Base-by-base conservation (phyloP, 2,329 filamentous ascomycete genomes). In the Alternaria incomplexa region DNA sequence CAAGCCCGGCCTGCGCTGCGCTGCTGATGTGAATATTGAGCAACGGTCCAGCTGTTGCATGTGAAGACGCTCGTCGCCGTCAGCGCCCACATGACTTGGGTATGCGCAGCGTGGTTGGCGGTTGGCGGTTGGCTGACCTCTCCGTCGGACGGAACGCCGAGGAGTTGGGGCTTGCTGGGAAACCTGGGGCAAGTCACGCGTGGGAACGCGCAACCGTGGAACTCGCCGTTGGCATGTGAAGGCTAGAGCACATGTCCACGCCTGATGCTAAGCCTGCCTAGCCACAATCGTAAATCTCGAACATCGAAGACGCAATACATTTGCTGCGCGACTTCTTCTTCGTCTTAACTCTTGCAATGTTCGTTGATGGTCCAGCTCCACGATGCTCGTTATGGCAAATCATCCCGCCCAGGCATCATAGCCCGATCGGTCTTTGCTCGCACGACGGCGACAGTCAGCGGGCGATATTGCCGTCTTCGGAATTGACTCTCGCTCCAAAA, bases 341-440 rank as follows among this genome's bases (percentile, higher is more conserved):
- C 11, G 40, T 28, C n/a, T 26, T 45, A 36, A 25, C 13, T 12
- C n/a, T 40, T 26, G 22, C 44, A 9, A 43, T 8, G 48, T 52
- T 52, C 4, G 20, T 58, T 51, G n/a, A 52, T 54, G 20, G 32
- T 20, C 13, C n/a, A 40, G 28, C 26, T 54, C 56, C 40, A 30
- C 45, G 13, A 32, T 62, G 63, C 72, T 56, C 46, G 20, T 51
- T 64, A 53, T 67, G 71, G 71, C 60, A 73, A 71, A 50, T 66
- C 51, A 36, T 59, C 52, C 69, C 72, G 72, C 62, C 50, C 40
- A 53, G 52, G 50, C 50, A 44, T 65, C 73, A 71, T 58, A 69
- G 48, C 60, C 73, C 72, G 72, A 57, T 66, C 73, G 72, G 73
- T 64, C 36, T 73, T 64, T 74, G 72, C 68, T 66, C 67, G 55